These are phyloP conservation scores for Pseudocercospora cruenta DNA, from an alignment of 2,329 filamentous ascomycete genomes.

Conservation along the genomic window DNA sequence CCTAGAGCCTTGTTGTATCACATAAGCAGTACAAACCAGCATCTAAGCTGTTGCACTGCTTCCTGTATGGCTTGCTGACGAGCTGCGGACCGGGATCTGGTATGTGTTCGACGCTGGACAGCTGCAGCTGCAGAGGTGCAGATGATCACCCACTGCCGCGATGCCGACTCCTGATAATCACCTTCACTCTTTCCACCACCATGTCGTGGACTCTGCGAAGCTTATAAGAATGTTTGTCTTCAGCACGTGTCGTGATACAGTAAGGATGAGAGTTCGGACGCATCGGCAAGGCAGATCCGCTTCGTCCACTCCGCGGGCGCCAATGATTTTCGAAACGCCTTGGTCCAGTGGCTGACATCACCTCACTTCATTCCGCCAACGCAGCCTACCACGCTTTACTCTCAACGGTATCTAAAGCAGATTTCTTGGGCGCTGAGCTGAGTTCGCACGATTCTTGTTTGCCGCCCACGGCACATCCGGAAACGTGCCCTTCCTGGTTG, in stretches of 20 bases:
- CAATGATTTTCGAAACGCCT: not conserved
- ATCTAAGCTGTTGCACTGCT: not conserved
- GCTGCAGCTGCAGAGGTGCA: not conserved
- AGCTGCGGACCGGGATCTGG: not conserved
- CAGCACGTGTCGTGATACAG: not conserved
- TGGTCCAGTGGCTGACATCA: slow-evolving; percentile 9
- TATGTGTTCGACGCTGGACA: not conserved
- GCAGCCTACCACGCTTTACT: not conserved
- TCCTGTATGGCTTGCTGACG: too few relatives aligned
- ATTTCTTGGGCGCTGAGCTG: not conserved
- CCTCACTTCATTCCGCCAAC: not conserved
- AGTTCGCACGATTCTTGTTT: slow-evolving; percentile 5
- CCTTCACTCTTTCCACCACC: not conserved
- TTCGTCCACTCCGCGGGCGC: not conserved
- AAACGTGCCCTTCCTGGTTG: slow-evolving; percentile 3
- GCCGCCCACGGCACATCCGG: not conserved
- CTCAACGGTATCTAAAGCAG: not conserved
- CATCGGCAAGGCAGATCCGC: not conserved
- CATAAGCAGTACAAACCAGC: not conserved
- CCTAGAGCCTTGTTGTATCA: not conserved
- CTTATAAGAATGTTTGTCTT: not conserved
- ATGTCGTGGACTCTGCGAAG: not conserved
- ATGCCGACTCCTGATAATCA: not conserved
- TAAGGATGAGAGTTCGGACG: not conserved
- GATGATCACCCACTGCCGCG: not conserved